Percentiles rank a stretch among this genome's conserved stretches.
These are phyloP conservation scores for Leccinum griseonigrum DNA, from an alignment of 1,284 basidiomycete genomes.

Conservation along the genomic window DNA sequence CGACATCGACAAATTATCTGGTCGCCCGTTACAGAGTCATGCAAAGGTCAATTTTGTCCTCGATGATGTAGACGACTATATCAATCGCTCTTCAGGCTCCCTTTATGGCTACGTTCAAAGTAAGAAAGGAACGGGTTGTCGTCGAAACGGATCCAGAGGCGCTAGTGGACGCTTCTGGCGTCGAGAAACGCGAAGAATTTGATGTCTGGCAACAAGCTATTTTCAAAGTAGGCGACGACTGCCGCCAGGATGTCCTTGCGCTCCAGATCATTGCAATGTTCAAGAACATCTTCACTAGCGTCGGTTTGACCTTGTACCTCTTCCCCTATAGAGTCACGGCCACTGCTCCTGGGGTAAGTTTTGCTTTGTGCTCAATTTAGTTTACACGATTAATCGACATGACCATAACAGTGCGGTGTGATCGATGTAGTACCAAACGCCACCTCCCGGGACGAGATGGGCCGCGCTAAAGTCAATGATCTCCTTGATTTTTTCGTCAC, in stretches of 20 bases:
- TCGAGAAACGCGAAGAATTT: slow-evolving; percentile 63
- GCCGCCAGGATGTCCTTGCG: slow-evolving; percentile 95
- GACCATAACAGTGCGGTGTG: slow-evolving; percentile 76
- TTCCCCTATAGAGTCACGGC: slow-evolving; percentile 98
- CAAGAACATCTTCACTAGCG: slow-evolving; percentile 92
- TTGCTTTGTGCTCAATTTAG: neutral
- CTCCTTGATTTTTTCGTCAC: slow-evolving; percentile 93
- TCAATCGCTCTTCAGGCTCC: slow-evolving; percentile 67
- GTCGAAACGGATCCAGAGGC: slow-evolving; percentile 67
- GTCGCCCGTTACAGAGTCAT: slow-evolving; percentile 94
- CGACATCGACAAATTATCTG: slow-evolving; percentile 96
- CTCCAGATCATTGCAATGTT: slow-evolving; percentile 99
- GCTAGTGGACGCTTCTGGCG: slow-evolving; percentile 56
- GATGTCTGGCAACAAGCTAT: slow-evolving; percentile 99
- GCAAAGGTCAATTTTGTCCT: slow-evolving; percentile 70
- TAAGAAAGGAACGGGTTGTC: slow-evolving; percentile 75
- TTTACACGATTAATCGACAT: slow-evolving; percentile 1
- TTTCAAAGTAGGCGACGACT: slow-evolving; percentile 99
- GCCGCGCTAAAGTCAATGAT: slow-evolving; percentile 96
- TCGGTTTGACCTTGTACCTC: slow-evolving; percentile 90
- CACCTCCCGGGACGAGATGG: slow-evolving; percentile 99
- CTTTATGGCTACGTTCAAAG: slow-evolving; percentile 99
- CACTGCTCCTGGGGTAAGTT: slow-evolving; percentile 85
- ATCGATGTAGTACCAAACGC: slow-evolving; percentile 99
- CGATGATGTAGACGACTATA: neutral